Conservation (phyloP, 805 yeast species). For the Debaryomyces tyrocola region DNA sequence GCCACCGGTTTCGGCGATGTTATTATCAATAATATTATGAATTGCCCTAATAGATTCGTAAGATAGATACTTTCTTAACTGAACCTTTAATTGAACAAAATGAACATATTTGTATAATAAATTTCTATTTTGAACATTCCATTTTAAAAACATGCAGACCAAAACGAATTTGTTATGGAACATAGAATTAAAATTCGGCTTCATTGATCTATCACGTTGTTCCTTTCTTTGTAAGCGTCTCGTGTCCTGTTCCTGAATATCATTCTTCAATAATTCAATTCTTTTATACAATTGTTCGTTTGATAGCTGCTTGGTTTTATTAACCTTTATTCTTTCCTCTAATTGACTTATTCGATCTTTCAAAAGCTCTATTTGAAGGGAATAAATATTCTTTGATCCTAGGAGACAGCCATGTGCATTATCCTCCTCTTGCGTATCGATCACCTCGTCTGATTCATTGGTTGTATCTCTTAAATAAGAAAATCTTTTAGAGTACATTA, state of each 20-base stretch:
- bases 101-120: constrained; percentile 35
- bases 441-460: constrained; percentile 3
- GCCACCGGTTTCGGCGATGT: constrained; percentile 1
- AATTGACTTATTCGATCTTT: constrained; percentile 27
- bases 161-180: constrained; percentile 41
- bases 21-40: constrained; percentile 28
- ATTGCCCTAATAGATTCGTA: constrained; percentile 35
- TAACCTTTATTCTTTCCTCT: constrained; percentile 13
- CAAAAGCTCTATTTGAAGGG: constrained; percentile 27
- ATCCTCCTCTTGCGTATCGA: constrained; percentile 20
- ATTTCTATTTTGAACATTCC: constrained; percentile 41
- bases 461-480: constrained; percentile 64
- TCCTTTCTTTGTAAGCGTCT: background rate
- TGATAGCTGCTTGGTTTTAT: constrained; percentile 6
- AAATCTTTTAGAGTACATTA: constrained; percentile 68
- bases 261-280: constrained; percentile 19
- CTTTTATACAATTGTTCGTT: constrained; percentile 13
- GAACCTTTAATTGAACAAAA: constrained; percentile 30
- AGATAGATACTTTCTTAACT: constrained; percentile 29
- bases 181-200: constrained; percentile 9
- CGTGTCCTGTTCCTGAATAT: constrained; percentile 11
- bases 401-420: constrained; percentile 31
- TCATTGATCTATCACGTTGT: constrained; percentile 5
- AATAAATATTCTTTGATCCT: constrained; percentile 23
- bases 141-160: constrained; percentile 39